Evolutionary conservation across 2,329 filamentous ascomycete genomes (phyloP).

Genomic region (Colletotrichum spinosum): DNA sequence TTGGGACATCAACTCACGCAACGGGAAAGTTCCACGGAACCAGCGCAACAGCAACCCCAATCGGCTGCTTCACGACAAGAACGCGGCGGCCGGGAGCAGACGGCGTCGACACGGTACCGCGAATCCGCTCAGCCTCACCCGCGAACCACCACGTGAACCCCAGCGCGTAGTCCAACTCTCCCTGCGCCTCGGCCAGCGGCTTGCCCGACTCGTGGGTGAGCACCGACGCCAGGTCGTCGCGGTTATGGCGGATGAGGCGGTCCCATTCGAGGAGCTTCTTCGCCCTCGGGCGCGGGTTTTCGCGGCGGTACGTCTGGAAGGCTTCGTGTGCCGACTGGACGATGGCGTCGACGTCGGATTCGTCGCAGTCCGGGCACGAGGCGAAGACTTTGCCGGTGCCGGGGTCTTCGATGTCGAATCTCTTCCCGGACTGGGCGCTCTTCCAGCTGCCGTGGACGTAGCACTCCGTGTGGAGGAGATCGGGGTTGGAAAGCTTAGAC

Average conservation of each 20-base stretch:
- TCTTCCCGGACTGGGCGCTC: slow-evolving; percentile 56
- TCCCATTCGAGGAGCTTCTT: slow-evolving; percentile 52
- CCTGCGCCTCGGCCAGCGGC: slow-evolving; percentile 63
- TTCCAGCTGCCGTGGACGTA: slow-evolving; percentile 62
- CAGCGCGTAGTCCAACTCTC: slow-evolving; percentile 66
- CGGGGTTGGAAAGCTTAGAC: slow-evolving; percentile 55
- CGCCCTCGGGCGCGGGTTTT: slow-evolving; percentile 50
- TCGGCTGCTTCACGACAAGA: slow-evolving; percentile 73
- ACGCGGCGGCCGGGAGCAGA: slow-evolving; percentile 72
- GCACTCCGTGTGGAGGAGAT: slow-evolving; percentile 60
- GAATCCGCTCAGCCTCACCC: slow-evolving; percentile 62
- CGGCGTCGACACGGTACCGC: slow-evolving; percentile 69
- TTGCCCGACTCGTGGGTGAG: slow-evolving; percentile 66
- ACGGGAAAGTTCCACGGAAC: slow-evolving; percentile 70
- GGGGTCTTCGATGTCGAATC: slow-evolving; percentile 65
- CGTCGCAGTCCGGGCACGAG: slow-evolving; percentile 58
- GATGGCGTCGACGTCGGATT: slow-evolving; percentile 51
- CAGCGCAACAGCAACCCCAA: slow-evolving; percentile 50
- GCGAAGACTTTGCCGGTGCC: slow-evolving; percentile 63
- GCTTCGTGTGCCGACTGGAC: slow-evolving; percentile 50
- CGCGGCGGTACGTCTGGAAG: slow-evolving; percentile 52
- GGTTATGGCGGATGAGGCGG: slow-evolving; percentile 47
- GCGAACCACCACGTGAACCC: slow-evolving; percentile 70
- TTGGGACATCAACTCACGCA: slow-evolving; percentile 53
- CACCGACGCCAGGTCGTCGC: slow-evolving; percentile 53